Evolutionary conservation across 371 early-diverging fungal genomes (phyloP).

Genomic region (Haplosporangium sp.): DNA sequence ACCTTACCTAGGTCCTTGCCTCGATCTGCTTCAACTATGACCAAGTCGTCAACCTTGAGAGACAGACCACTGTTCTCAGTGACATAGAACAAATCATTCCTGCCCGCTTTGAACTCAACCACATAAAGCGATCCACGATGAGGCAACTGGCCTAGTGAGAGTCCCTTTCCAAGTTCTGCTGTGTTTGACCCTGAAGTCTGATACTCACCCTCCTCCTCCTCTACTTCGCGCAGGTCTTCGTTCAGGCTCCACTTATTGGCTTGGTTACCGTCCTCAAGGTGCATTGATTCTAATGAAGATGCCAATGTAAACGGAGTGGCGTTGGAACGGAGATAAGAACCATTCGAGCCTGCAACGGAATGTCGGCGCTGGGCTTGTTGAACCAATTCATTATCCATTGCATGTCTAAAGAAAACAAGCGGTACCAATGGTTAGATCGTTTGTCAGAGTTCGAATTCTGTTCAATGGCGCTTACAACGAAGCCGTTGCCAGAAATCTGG

Average conservation of each 20-base stretch:
- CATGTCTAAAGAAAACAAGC: constrained; percentile 4
- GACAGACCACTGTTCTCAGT: constrained; percentile 61
- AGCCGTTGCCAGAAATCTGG: too few relatives aligned
- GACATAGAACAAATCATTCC: constrained; percentile 82
- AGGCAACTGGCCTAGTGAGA: constrained; percentile 60
- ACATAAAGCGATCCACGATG: constrained; percentile 73
- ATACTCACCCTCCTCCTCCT: constrained; percentile 44
- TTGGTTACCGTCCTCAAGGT: constrained; percentile 7
- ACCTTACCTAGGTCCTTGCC: constrained; percentile 95
- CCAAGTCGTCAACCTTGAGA: constrained; percentile 78
- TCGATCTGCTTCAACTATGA: constrained; percentile 96
- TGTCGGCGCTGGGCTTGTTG: constrained; percentile 56
- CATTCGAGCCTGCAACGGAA: constrained; percentile 59
- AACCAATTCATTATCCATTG: constrained; percentile 14
- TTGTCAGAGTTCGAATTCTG: too few relatives aligned
- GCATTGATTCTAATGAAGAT: constrained; percentile 51
- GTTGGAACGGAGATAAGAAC: constrained; percentile 35
- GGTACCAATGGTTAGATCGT: neutral
- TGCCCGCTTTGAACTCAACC: constrained; percentile 90
- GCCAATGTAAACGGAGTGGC: constrained; percentile 24
- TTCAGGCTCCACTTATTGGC: constrained; percentile 25
- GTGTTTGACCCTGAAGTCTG: constrained; percentile 18
- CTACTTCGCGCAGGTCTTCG: constrained; percentile 53
- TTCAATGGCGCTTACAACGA: too few relatives aligned
- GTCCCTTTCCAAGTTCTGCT: constrained; percentile 60